Conservation (phyloP, 148 eudicot genomes). For the Suaeda aralocaspica region DNA sequence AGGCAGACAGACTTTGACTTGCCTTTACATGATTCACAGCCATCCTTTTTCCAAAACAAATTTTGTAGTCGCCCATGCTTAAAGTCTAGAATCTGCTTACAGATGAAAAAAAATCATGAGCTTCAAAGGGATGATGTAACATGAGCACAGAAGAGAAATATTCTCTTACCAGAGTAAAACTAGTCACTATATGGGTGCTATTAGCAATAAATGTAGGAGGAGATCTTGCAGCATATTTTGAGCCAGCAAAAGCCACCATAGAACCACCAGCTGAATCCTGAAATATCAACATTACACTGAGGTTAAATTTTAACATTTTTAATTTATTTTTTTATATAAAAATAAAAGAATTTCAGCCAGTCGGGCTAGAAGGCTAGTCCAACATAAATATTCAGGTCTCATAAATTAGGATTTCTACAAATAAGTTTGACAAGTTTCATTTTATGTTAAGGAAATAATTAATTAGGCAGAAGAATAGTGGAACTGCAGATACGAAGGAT, state of each 20-base stretch:
- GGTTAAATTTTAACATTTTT: neutral
- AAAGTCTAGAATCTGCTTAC: slow-evolving; percentile 65
- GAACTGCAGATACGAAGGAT: no score
- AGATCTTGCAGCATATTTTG: slow-evolving; percentile 92
- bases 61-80: slow-evolving; percentile 77
- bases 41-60: slow-evolving; percentile 90
- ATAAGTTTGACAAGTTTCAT: no score
- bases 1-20: slow-evolving; percentile 69
- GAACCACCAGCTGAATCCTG: slow-evolving; percentile 72
- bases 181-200: slow-evolving; percentile 57
- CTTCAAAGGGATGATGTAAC: neutral
- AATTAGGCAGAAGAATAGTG: no score
- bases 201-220: slow-evolving; percentile 78
- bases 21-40: slow-evolving; percentile 76
- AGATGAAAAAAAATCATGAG: neutral
- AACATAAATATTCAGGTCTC: no score
- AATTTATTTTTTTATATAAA: no score
- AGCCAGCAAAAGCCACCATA: slow-evolving; percentile 98
- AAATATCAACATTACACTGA: neutral
- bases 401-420: no score
- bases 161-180: slow-evolving; percentile 82
- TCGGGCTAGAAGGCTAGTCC: no score
- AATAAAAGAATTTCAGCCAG: no score
- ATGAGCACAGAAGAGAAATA: neutral
- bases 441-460: no score